These are phyloP conservation scores for Botryotinia globosa DNA, from an alignment of 2,329 filamentous ascomycete species.

Conservation along the genomic window DNA sequence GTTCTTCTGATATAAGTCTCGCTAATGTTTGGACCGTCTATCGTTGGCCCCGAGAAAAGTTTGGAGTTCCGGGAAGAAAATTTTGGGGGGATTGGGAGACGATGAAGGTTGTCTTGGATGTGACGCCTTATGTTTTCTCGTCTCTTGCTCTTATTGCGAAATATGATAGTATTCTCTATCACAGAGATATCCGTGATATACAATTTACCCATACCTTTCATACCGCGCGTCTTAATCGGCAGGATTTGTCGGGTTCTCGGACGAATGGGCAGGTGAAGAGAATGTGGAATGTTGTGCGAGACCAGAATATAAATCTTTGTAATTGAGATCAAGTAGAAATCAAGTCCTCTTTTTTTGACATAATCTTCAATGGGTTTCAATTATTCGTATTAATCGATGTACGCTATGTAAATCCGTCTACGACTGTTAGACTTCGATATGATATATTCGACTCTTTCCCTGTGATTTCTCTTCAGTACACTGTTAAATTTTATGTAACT, in stretches of 20 bases:
- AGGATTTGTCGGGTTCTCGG: not conserved
- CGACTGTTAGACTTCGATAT: not conserved
- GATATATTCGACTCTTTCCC: not conserved
- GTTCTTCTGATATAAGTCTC: slow-evolving; percentile 16
- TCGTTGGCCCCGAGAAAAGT: too few relatives aligned
- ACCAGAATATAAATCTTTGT: not conserved
- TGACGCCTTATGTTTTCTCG: slow-evolving; percentile 31
- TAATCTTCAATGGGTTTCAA: not conserved
- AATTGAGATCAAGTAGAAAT: not conserved
- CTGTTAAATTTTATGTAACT: not conserved
- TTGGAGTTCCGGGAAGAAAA: slow-evolving; percentile 15
- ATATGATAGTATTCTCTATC: slow-evolving; percentile 16
- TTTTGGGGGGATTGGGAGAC: not conserved
- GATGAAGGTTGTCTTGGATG: slow-evolving; percentile 32
- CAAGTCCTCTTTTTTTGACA: not conserved
- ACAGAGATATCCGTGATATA: slow-evolving; percentile 17
- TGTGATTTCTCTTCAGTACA: not conserved
- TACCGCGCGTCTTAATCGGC: not conserved
- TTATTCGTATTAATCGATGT: not conserved
- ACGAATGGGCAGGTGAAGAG: not conserved
- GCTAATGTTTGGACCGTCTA: too few relatives aligned
- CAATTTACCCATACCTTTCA: slow-evolving; percentile 1
- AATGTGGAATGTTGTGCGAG: not conserved
- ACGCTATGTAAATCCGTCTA: not conserved
- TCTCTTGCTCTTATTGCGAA: not conserved